Conservation (phyloP, 2,329 filamentous ascomycete species). For the Aspergillus awamori region DNA sequence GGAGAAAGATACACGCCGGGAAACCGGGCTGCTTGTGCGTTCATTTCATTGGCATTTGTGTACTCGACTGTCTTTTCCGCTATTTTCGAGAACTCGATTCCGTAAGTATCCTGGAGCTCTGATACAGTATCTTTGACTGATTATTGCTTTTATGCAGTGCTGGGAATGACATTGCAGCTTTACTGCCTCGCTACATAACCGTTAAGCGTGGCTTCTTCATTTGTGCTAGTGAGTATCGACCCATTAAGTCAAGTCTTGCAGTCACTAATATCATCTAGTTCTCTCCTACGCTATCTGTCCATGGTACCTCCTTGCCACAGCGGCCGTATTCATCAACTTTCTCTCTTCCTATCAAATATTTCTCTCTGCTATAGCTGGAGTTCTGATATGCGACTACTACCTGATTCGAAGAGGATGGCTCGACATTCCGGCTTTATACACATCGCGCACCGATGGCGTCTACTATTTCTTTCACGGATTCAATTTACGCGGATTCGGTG, state of each 20-base stretch:
- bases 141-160: conserved; percentile 22
- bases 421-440: conserved; percentile 41
- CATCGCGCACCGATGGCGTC: conserved; percentile 27
- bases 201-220: conserved; percentile 46
- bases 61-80: conserved; percentile 50
- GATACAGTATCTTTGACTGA: neutral
- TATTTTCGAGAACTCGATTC: conserved; percentile 50
- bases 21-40: conserved; percentile 45
- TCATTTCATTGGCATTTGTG: conserved; percentile 46
- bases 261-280: conserved; percentile 12
- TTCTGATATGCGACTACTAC: conserved; percentile 50
- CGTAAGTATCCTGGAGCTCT: conserved; percentile 14
- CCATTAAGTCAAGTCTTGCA: no score
- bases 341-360: conserved; percentile 47
- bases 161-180: conserved; percentile 43
- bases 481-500: conserved; percentile 38
- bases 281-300: conserved; percentile 42
- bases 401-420: conserved; percentile 42
- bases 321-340: conserved; percentile 45
- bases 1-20: conserved; percentile 37
- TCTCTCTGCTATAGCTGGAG: conserved; percentile 46
- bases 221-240: conserved; percentile 25
- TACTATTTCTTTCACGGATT: conserved; percentile 42
- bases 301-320: conserved; percentile 42
- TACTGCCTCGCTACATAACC: conserved; percentile 46